phyloP scores from a whole-genome alignment of 129 eudicot genomes.

The Flaveria robusta region DNA sequence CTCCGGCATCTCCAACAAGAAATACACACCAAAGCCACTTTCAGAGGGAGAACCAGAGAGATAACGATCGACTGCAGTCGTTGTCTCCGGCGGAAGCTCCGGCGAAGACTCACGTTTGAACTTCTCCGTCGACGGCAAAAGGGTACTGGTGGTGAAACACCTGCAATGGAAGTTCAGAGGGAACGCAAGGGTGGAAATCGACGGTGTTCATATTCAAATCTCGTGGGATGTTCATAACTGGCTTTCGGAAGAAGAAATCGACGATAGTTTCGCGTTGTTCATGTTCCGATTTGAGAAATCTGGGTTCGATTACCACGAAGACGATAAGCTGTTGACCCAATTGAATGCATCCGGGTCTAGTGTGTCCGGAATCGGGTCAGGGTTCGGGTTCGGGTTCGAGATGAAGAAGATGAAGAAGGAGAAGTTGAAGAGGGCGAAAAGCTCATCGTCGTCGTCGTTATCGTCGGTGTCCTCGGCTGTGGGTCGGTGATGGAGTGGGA shows the following conservation, averaged over 20 bases:
- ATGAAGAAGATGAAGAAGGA: conserved; percentile 67
- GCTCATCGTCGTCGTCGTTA: conserved; percentile 55
- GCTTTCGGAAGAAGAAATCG: conserved; percentile 52
- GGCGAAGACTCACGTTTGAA: conserved; percentile 46
- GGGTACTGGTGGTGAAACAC: conserved; percentile 60
- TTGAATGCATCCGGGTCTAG: conserved; percentile 34
- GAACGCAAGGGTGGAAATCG: conserved; percentile 60
- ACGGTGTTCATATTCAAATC: conserved; percentile 52
- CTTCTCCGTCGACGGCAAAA: conserved; percentile 48
- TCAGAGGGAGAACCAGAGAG: conserved; percentile 45
- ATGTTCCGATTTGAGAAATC: conserved; percentile 61
- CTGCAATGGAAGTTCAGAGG: conserved; percentile 82
- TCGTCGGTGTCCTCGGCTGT: conserved; percentile 67
- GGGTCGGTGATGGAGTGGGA: conserved; percentile 92
- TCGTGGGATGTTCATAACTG: conserved; percentile 87
- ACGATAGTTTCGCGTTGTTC: conserved; percentile 65
- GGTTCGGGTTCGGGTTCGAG: conserved; percentile 60
- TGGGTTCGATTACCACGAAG: conserved; percentile 39
- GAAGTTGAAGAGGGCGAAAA: conserved; percentile 44
- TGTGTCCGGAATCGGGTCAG: conserved; percentile 19
- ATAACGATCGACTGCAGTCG: conserved; percentile 54
- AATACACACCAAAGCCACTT: conserved; percentile 51
- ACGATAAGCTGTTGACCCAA: conserved; percentile 31
- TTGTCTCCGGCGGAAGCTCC: conserved; percentile 27
- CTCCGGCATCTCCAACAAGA: conserved; percentile 38